Evolutionary conservation across 2,329 filamentous ascomycete species (phyloP), one percentile per base, ranked within the genome.

Genomic region (Juglanconis oblonga): DNA sequence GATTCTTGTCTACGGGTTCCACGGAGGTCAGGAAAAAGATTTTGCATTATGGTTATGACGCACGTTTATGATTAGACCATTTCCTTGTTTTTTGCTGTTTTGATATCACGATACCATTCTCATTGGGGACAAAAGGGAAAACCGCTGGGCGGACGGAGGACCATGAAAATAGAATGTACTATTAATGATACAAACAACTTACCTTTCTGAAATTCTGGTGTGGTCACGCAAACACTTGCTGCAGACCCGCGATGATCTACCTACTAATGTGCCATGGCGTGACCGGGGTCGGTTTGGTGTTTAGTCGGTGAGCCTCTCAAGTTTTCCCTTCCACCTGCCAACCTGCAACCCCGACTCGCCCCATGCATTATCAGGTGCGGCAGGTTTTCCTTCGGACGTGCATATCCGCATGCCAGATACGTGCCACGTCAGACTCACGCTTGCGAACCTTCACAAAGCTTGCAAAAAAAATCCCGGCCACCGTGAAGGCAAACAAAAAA

Each of bases 21-120:
- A 36, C 55, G 55, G 55, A 40, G 55, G 55, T 50, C 55, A 40
- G 36, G 55, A 38, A 45, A 57, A 53, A 57, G 51, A 57, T 45
- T 50, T 44, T 57, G 55, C 47, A 48, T 56, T 33, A 50, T 35
- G 55, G 49, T 44, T 51, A 57, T 45, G 55, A 57, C 55, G 51
- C 35, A 17, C 24, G 36, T 38, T 57, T 36, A 57, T 57, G 55
- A 57, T 57, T 57, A 35, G 38, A 57, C n/a, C 36, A 17, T 38
- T 40, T 40, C 29, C 5, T 38, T 49, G 31, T 40, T 48, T 40
- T 42, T 17, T 35, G 40, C 31, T 47, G 29, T 49, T 49, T 45
- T 57, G 55, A 57, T 57, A 57, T 57, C 55, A 51, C 55, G 55
- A 57, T 57, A 57, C 55, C 55, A 57, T 57, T 57, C 55, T 50